A percentile compares a stretch with the other conserved stretches of the same genome.
Evolutionary conservation across 2,329 filamentous ascomycete species (phyloP).

Genomic region (Fusarium sambucinum): DNA sequence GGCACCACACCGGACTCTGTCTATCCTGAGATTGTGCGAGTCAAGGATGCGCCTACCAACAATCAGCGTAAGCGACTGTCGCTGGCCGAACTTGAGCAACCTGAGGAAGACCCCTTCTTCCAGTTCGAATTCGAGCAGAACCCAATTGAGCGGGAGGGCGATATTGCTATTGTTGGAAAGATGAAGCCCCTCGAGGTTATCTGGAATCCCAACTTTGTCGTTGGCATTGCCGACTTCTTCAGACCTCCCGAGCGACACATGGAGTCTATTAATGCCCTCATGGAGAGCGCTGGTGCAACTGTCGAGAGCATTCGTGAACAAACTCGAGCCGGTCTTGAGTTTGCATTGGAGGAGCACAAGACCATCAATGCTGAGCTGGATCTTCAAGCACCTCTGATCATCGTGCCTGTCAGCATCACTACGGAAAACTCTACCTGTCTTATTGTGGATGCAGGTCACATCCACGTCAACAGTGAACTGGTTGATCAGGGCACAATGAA

Average conservation of each 20-base stretch:
- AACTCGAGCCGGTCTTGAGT: slow-evolving; percentile 94
- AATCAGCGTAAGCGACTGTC: slow-evolving; percentile 63
- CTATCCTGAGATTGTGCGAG: slow-evolving; percentile 93
- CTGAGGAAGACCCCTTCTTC: slow-evolving; percentile 82
- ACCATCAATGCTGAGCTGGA: slow-evolving; percentile 97
- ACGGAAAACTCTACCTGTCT: slow-evolving; percentile 84
- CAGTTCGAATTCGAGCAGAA: slow-evolving; percentile 94
- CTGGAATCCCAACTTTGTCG: slow-evolving; percentile 94
- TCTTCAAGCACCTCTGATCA: slow-evolving; percentile 94
- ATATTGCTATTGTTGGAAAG: slow-evolving; percentile 90
- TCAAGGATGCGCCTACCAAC: slow-evolving; percentile 82
- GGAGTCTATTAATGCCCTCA: slow-evolving; percentile 95
- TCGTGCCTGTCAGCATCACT: slow-evolving; percentile 93
- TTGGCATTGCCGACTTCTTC: slow-evolving; percentile 95
- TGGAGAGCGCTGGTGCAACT: slow-evolving; percentile 95
- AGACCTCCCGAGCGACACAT: slow-evolving; percentile 96
- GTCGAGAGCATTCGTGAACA: slow-evolving; percentile 96
- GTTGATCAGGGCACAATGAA: slow-evolving; percentile 92
- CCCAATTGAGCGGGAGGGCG: slow-evolving; percentile 90
- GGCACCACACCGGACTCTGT: slow-evolving; percentile 92
- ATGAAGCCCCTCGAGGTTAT: slow-evolving; percentile 96
- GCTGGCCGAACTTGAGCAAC: slow-evolving; percentile 65
- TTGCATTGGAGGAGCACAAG: slow-evolving; percentile 96
- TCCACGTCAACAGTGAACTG: slow-evolving; percentile 91
- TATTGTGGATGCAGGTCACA: slow-evolving; percentile 95